Conservation (phyloP, 2,329 filamentous ascomycete species). For the Escovopsis sp. region DNA sequence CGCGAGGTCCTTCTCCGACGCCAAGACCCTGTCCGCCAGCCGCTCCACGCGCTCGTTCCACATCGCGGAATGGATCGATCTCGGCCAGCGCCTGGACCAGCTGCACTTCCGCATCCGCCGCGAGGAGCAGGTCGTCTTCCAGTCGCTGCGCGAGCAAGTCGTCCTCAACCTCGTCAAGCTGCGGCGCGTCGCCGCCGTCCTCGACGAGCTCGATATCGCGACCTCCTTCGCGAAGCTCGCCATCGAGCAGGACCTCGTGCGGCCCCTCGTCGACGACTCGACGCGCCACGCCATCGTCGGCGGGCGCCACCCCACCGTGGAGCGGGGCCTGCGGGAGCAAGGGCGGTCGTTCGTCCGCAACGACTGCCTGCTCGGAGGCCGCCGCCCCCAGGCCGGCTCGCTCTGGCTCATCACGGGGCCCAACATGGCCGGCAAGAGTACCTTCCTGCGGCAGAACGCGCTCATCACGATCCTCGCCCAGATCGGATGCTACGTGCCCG, state of each 20-base stretch:
- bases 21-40: slow-evolving; percentile 50
- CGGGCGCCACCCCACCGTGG: slow-evolving; percentile 85
- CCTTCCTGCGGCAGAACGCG: slow-evolving; percentile 89
- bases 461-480: slow-evolving; percentile 89
- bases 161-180: slow-evolving; percentile 72
- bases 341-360: slow-evolving; percentile 74
- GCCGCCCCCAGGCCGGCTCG: slow-evolving; percentile 46
- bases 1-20: slow-evolving; percentile 21
- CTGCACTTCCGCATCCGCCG: slow-evolving; percentile 60
- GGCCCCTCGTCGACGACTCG: slow-evolving; percentile 54
- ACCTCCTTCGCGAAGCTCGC: slow-evolving; percentile 75
- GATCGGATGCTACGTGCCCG: slow-evolving; percentile 83
- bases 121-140: slow-evolving; percentile 74
- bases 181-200: slow-evolving; percentile 73
- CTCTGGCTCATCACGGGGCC: slow-evolving; percentile 61
- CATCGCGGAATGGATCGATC: slow-evolving; percentile 63
- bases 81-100: slow-evolving; percentile 69
- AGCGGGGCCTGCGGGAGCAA: slow-evolving; percentile 62
- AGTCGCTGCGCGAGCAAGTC: slow-evolving; percentile 56
- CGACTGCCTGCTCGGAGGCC: slow-evolving; percentile 63
- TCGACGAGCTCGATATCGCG: slow-evolving; percentile 85
- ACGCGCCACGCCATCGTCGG: slow-evolving; percentile 62
- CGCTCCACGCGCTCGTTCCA: slow-evolving; percentile 79
- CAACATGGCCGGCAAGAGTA: slow-evolving; percentile 98
- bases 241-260: slow-evolving; percentile 52